phyloP scores from a whole-genome alignment of 441 rosid genomes.

The Manihot esculenta region DNA sequence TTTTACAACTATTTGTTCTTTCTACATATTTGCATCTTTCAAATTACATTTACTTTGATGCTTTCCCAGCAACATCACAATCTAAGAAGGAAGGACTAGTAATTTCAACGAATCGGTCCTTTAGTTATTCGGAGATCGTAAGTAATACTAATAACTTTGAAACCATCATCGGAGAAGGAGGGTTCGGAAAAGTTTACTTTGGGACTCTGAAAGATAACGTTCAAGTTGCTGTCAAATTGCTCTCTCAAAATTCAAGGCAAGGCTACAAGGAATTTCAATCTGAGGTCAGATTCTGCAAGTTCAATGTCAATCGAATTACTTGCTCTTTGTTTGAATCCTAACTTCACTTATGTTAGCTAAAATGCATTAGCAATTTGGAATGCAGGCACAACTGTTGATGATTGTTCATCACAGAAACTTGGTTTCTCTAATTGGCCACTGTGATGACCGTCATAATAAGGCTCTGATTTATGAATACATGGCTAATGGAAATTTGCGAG shows the following conservation, averaged over 20 bases:
- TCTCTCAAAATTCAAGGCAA: conserved; percentile 40
- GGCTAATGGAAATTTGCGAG: conserved; percentile 11
- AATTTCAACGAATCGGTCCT: conserved; percentile 27
- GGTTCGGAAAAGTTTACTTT: conserved; percentile 43
- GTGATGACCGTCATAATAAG: conserved; percentile 10
- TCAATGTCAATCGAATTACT: neutral
- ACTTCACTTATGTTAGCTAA: neutral
- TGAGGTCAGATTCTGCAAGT: conserved; percentile 28
- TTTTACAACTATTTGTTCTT: no score
- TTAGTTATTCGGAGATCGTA: conserved; percentile 32
- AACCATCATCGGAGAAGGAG: conserved; percentile 43
- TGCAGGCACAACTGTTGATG: conserved; percentile 16
- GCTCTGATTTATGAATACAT: conserved; percentile 20
- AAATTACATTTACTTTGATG: neutral
- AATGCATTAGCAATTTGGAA: neutral
- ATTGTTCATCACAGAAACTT: conserved; percentile 15
- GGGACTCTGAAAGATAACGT: conserved; percentile 34
- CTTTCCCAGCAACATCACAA: neutral
- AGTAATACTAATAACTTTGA: conserved; percentile 35
- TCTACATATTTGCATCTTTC: no score
- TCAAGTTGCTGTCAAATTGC: conserved; percentile 45
- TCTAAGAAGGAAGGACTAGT: neutral
- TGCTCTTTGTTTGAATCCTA: neutral
- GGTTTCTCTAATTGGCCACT: conserved; percentile 19
- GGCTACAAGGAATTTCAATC: conserved; percentile 50